Evolutionary conservation across 164 flowering plant species (phyloP).

Genomic region (Tetracentron sinense): DNA sequence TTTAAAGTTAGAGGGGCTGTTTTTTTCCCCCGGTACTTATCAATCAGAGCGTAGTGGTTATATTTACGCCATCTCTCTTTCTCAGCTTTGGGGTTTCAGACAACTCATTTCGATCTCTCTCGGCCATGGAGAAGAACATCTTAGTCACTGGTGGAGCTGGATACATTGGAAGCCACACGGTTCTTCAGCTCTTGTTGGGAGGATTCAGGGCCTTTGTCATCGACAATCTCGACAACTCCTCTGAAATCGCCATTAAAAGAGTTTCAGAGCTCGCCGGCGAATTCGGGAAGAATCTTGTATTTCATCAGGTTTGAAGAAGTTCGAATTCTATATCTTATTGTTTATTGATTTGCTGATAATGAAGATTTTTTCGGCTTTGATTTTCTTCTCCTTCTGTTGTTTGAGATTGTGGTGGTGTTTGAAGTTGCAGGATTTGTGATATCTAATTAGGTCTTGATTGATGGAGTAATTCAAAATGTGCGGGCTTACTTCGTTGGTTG

Average conservation of each 20-base stretch:
- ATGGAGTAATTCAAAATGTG: neutral
- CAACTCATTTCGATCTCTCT: no score
- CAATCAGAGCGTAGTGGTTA: no score
- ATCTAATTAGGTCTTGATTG: neutral
- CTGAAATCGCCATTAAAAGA: constrained; percentile 50
- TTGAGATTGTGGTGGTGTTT: no score
- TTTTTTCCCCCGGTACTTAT: no score
- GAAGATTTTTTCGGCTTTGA: no score
- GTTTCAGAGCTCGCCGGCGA: constrained; percentile 71
- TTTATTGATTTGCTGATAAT: neutral
- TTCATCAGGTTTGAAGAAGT: neutral
- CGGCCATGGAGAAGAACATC: constrained; percentile 34
- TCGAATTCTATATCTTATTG: neutral
- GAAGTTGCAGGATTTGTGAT: neutral
- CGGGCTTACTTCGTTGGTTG: neutral
- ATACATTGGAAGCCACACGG: constrained; percentile 94
- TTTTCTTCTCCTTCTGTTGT: no score
- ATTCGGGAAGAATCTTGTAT: constrained; percentile 38
- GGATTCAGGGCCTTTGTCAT: constrained; percentile 63
- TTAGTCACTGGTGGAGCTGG: constrained; percentile 97
- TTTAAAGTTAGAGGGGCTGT: no score
- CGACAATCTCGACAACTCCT: constrained; percentile 85
- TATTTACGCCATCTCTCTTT: no score
- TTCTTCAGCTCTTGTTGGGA: no score
- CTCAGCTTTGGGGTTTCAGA: no score